Evolutionary conservation across 2,329 filamentous ascomycete genomes (phyloP).

Genomic region (Claviceps digitariae): DNA sequence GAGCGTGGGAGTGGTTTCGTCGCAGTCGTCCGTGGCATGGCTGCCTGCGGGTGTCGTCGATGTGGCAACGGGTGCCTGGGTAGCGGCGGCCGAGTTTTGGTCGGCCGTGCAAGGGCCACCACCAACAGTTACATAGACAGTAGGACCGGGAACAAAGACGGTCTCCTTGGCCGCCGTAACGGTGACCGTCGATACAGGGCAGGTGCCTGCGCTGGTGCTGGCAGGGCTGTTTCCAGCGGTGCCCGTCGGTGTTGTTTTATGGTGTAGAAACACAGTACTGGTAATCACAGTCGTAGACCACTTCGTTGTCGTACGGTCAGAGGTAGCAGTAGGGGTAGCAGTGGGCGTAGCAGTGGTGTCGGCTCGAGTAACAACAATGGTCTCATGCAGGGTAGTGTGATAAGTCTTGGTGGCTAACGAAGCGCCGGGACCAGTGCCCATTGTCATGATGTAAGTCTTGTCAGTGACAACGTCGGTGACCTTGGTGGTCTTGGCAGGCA

Average conservation of each 20-base stretch:
- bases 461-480: constrained; percentile 18
- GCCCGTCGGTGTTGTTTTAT: constrained; percentile 11
- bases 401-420: constrained; percentile 29
- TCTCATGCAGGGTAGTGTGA: constrained; percentile 27
- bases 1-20: no score
- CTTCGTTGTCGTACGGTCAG: constrained; percentile 23
- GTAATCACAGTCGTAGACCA: constrained; percentile 24
- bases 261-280: constrained; percentile 19
- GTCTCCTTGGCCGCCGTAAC: constrained; percentile 12
- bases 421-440: constrained; percentile 18
- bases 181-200: constrained; percentile 13
- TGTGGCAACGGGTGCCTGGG: background rate
- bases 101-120: constrained; percentile 11
- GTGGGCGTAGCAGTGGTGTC: constrained; percentile 16
- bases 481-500: constrained; percentile 15
- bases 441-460: constrained; percentile 22
- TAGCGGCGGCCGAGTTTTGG: background rate
- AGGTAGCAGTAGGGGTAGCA: constrained; percentile 6
- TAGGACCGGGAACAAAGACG: constrained; percentile 19
- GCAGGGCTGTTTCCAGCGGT: constrained; percentile 11
- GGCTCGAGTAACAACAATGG: no score
- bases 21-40: no score
- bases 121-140: constrained; percentile 23
- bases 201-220: constrained; percentile 6
- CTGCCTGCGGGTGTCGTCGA: no score